phyloP scores from a whole-genome alignment of 306 rosid genomes.

The Prosopis cineraria region DNA sequence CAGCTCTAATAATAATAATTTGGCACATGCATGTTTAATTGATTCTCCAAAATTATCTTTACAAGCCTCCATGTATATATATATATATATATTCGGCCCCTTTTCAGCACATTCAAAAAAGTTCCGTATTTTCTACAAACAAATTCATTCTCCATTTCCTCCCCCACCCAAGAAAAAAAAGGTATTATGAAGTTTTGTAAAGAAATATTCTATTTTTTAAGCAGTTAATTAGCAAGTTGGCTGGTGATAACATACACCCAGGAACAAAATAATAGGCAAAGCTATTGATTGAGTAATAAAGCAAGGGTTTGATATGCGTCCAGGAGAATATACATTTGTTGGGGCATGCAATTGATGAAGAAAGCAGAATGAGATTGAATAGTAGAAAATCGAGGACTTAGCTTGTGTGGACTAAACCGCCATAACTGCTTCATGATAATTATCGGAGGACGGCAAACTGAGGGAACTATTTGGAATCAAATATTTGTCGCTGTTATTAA shows the following conservation, averaged over 20 bases:
- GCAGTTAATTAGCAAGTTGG: slow-evolving; percentile 41
- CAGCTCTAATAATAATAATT: slow-evolving; percentile 4
- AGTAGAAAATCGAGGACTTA: background rate
- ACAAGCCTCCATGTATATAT: background rate
- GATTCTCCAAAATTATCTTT: background rate
- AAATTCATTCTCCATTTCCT: background rate
- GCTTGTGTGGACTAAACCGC: slow-evolving; percentile 47
- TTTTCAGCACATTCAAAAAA: slow-evolving; percentile 5
- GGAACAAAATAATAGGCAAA: background rate
- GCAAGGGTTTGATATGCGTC: background rate
- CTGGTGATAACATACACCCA: background rate
- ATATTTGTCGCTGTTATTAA: slow-evolving; percentile 39
- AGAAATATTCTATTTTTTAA: background rate
- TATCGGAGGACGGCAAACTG: slow-evolving; percentile 21
- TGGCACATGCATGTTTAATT: slow-evolving; percentile 13
- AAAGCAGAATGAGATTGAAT: background rate
- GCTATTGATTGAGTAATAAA: background rate
- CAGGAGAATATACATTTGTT: background rate
- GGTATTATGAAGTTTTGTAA: background rate
- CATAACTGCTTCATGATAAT: slow-evolving; percentile 12
- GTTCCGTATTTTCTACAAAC: background rate
- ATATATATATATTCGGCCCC: background rate
- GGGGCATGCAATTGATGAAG: background rate
- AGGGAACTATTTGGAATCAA: slow-evolving; percentile 23
- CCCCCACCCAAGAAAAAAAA: background rate